Percentiles rank a stretch among this genome's conserved stretches.
These are phyloP conservation scores for Alternaria triticina DNA, from an alignment of 2,329 filamentous ascomycete genomes.

Conservation along the genomic window DNA sequence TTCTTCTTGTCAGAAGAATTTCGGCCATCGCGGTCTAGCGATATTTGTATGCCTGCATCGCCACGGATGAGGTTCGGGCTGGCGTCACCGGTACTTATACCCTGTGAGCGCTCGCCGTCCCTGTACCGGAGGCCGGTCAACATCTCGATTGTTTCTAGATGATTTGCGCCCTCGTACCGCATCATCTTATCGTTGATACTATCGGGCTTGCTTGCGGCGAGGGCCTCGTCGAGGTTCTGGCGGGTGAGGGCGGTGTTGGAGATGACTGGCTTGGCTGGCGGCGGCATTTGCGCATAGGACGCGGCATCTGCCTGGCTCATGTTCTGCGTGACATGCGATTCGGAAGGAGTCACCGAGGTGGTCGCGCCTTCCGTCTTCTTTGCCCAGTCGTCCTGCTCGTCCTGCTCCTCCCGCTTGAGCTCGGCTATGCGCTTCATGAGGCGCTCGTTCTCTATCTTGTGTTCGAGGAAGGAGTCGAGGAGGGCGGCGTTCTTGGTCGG, in stretches of 20 bases:
- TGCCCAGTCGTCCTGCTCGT: conserved; percentile 72
- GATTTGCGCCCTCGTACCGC: conserved; percentile 73
- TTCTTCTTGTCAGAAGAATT: conserved; percentile 78
- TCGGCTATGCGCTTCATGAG: conserved; percentile 83
- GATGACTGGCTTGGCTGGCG: conserved; percentile 67
- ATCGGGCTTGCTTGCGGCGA: conserved; percentile 70
- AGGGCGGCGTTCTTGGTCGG: conserved; percentile 85
- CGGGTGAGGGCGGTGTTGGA: conserved; percentile 75
- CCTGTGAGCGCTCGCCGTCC: conserved; percentile 85
- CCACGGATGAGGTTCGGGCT: conserved; percentile 83
- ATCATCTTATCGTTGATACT: conserved; percentile 86
- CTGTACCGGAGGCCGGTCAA: conserved; percentile 86
- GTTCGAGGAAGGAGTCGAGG: conserved; percentile 91
- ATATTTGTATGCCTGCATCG: conserved; percentile 84
- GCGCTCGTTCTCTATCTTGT: conserved; percentile 95
- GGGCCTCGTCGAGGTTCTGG: conserved; percentile 78
- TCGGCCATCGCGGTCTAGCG: conserved; percentile 76
- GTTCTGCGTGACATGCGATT: conserved; percentile 48
- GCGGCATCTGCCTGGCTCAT: conserved; percentile 44
- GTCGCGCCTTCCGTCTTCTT: conserved; percentile 59
- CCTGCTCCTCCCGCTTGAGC: conserved; percentile 82
- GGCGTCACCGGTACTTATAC: conserved; percentile 84
- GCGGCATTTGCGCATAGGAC: conserved; percentile 65
- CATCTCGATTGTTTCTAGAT: conserved; percentile 90
- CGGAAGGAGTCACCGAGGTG: conserved; percentile 51